phyloP scores from a whole-genome alignment of 345 rosid species.

The Gossypioides kirkii region DNA sequence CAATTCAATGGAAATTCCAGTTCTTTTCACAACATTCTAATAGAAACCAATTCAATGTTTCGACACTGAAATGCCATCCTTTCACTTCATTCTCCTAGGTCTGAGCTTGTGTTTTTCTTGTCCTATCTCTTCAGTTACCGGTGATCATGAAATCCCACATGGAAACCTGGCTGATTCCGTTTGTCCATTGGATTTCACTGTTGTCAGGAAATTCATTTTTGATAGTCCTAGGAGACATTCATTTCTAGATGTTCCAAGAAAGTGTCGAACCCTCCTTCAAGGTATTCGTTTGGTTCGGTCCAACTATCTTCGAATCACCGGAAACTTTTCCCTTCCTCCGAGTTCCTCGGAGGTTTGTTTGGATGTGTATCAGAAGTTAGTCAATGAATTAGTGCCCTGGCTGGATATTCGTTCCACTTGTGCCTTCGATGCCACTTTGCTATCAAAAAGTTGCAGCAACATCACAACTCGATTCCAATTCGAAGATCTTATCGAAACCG shows the following conservation, averaged over 20 bases:
- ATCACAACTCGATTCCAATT: constrained; percentile 23
- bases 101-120: neutral
- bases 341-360: constrained; percentile 21
- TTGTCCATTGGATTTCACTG: constrained; percentile 7
- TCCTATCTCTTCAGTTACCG: neutral
- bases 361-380: constrained; percentile 14
- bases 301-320: neutral
- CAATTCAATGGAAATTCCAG: neutral
- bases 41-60: neutral
- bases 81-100: neutral
- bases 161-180: neutral
- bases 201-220: neutral
- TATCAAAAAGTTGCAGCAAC: constrained; percentile 23
- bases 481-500: constrained; percentile 19
- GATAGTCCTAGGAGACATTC: neutral
- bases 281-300: constrained; percentile 8
- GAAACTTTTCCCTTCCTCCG: constrained; percentile 25
- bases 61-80: neutral
- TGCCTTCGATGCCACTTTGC: constrained; percentile 20
- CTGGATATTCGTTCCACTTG: constrained; percentile 23
- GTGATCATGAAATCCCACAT: neutral
- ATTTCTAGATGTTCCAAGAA: neutral
- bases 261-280: constrained; percentile 6
- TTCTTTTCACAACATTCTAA: neutral
- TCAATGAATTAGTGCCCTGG: constrained; percentile 10